A percentile compares a stretch with the other conserved stretches of the same genome.
Evolutionary conservation across 2,329 filamentous ascomycete species (phyloP).

Genomic region (Fusarium brachygibbosum): DNA sequence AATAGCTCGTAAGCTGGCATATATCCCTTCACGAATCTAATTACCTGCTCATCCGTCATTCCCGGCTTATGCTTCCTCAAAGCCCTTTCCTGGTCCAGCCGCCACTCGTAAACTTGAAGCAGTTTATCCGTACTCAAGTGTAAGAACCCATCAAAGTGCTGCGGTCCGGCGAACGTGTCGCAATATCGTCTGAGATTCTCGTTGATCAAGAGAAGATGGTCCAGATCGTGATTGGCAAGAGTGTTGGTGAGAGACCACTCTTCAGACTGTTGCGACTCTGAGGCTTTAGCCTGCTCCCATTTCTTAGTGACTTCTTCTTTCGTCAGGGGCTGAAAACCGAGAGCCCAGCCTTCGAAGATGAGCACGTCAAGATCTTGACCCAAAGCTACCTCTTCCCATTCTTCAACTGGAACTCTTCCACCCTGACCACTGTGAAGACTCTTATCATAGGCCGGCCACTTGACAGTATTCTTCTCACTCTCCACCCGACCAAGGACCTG

Average conservation of each 20-base stretch:
- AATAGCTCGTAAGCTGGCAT: slow-evolving; percentile 48
- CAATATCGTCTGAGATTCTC: slow-evolving; percentile 43
- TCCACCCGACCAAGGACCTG: slow-evolving; percentile 6
- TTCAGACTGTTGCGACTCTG: slow-evolving; percentile 6
- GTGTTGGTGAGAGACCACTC: slow-evolving; percentile 26
- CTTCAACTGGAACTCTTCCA: slow-evolving; percentile 31
- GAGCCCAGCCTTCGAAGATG: slow-evolving; percentile 47
- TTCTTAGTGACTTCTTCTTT: slow-evolving; percentile 27
- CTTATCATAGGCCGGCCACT: slow-evolving; percentile 47
- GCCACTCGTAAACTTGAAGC: slow-evolving; percentile 45
- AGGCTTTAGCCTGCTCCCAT: slow-evolving; percentile 34
- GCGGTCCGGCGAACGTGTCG: slow-evolving; percentile 33
- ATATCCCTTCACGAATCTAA: slow-evolving; percentile 45
- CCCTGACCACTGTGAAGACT: slow-evolving; percentile 42
- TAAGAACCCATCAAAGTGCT: slow-evolving; percentile 40
- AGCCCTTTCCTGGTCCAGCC: slow-evolving; percentile 38
- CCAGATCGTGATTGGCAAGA: slow-evolving; percentile 33
- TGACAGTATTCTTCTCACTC: slow-evolving; percentile 3
- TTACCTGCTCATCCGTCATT: slow-evolving; percentile 46
- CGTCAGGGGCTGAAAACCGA: slow-evolving; percentile 40
- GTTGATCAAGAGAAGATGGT: slow-evolving; percentile 43
- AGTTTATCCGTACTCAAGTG: slow-evolving; percentile 45
- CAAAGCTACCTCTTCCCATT: slow-evolving; percentile 38
- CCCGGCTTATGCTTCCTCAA: slow-evolving; percentile 38
- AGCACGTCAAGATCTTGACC: slow-evolving; percentile 36